Base-by-base conservation (phyloP, 257 asterid genomes). In the Nicotiana undulata region DNA sequence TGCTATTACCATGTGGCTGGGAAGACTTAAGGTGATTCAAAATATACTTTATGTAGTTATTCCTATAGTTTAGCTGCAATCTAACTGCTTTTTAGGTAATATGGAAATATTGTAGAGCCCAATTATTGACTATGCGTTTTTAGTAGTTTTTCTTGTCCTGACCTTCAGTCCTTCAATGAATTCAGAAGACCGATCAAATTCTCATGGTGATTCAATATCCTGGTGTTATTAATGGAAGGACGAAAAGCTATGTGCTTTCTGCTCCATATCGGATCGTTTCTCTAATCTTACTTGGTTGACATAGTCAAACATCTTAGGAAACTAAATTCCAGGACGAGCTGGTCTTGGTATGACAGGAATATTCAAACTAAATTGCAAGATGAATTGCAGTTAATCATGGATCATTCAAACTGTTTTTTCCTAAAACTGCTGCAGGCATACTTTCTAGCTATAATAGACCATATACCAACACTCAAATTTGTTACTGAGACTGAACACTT, bases 1-100 rank as follows among this genome's bases (percentile, higher is more conserved):
- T 86, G 97, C 97, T 46, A 37, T 87, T 83, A 95, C 99, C 17
- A 95, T 95, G 99, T 90, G 86, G 52, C 93, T 95, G 5, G 99
- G 98, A 77, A 92, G 88, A 82, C 94, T 95, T 13, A 94, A 94
- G 99, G 98, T 92, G 87, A 83, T 58, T 70, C 53, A 17, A 9
- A 1, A 34, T 31, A 46, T 63, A 17, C 15, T 63, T 15, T 29
- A 66, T 63, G 51, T 26, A 8, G 61, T 24, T 74, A 74, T 24
- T 49, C 78, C 22, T 49, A 74, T 74, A 24, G 16, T 74, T 46
- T 24, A 72, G 61, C 32, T 49, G 4, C 16, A 16, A 24, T 74
- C 37, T 49, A 15, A 26, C 78, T 74, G 40, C 4, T 49, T 74
- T 32, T 24, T 40, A 29, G 22, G 37, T 7, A 53, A 18, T 22